Evolutionary conservation across 23 red algal genomes (phyloP).

Genomic region (Gracilaria gracilis): DNA sequence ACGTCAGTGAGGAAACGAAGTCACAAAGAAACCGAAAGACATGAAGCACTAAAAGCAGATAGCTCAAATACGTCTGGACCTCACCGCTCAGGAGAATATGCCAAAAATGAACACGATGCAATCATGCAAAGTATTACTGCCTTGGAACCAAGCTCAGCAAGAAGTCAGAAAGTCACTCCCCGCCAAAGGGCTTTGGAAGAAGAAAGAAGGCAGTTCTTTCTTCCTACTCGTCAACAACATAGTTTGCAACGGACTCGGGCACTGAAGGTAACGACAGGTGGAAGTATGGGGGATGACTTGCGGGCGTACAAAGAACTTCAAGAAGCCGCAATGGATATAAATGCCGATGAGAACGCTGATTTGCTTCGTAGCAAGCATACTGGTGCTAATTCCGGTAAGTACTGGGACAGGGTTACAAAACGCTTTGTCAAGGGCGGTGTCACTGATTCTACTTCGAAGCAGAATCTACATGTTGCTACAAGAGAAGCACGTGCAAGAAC

Average conservation of each 20-base stretch:
- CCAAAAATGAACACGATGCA: neutral
- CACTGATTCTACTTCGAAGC: conserved; percentile 60
- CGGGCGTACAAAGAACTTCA: conserved; percentile 56
- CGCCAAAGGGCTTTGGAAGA: conserved; percentile 64
- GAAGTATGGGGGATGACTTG: conserved; percentile 57
- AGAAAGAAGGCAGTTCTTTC: conserved; percentile 48
- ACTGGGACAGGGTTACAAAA: conserved; percentile 74
- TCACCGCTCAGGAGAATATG: neutral
- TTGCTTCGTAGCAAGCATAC: conserved; percentile 61
- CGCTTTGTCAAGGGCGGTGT: conserved; percentile 69
- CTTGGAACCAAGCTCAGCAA: neutral
- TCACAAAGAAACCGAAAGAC: neutral
- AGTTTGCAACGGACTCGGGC: conserved; percentile 21
- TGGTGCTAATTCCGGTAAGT: conserved; percentile 47
- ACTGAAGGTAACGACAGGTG: conserved; percentile 43
- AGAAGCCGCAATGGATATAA: conserved; percentile 75
- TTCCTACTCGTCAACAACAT: conserved; percentile 27
- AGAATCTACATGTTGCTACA: conserved; percentile 70
- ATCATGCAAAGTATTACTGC: too few relatives aligned
- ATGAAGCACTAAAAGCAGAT: neutral
- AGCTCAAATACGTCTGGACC: neutral
- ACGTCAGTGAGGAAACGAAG: neutral
- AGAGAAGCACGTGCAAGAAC: conserved; percentile 60
- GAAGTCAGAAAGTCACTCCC: conserved; percentile 8
- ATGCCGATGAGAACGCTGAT: conserved; percentile 64